These are phyloP conservation scores for Exobasidium cylindrosporum DNA, from an alignment of 1,284 basidiomycete genomes.

Conservation along the genomic window DNA sequence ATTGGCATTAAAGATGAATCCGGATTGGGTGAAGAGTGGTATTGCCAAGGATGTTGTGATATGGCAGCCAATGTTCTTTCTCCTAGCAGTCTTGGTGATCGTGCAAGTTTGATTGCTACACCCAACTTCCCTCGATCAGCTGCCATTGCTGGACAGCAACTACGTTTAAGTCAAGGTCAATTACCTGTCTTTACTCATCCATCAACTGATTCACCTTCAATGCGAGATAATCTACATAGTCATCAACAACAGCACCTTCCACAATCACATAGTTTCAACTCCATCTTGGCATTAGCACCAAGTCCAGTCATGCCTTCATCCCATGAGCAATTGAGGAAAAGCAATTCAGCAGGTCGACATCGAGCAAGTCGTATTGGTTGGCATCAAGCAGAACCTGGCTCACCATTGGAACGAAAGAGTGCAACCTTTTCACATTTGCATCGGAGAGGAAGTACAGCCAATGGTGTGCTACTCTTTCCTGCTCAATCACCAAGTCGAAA, in stretches of 20 bases:
- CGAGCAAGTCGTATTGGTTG: constrained; percentile 37
- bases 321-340: not conserved
- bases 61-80: not conserved
- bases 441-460: not conserved
- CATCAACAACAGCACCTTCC: constrained; percentile 10
- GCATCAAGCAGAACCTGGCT: constrained; percentile 40
- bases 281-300: constrained; percentile 31
- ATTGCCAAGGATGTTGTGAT: constrained; percentile 26
- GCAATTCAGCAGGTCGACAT: constrained; percentile 21
- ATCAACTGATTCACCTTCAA: not conserved
- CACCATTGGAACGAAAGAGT: constrained; percentile 44
- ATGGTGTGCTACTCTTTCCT: not conserved
- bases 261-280: constrained; percentile 3
- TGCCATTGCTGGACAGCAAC: constrained; percentile 4
- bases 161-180: constrained; percentile 10
- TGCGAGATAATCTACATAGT: not conserved
- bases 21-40: constrained; percentile 50
- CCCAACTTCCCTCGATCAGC: constrained; percentile 9
- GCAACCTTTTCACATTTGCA: not conserved
- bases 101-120: constrained; percentile 1
- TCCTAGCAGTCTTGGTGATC: not conserved
- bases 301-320: constrained; percentile 30
- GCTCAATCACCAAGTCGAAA: constrained; percentile 26
- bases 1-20: constrained; percentile 45
- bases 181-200: constrained; percentile 6